phyloP scores from a whole-genome alignment of 176 grass and related monocot genomes.

The Luzula sylvatica region DNA sequence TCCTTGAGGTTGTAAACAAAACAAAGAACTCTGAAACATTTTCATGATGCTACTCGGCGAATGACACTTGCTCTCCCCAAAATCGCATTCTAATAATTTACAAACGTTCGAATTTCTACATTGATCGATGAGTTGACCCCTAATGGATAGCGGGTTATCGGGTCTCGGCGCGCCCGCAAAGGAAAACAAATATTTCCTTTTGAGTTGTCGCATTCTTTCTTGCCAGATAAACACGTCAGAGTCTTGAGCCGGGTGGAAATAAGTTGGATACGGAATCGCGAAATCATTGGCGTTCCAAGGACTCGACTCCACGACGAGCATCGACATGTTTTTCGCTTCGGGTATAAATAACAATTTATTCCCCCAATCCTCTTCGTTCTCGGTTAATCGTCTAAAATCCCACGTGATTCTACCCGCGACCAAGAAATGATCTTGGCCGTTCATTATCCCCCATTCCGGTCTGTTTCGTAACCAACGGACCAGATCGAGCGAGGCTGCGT shows the following conservation, averaged over 20 bases:
- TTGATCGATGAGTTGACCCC: slow-evolving; percentile 74
- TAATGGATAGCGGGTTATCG: slow-evolving; percentile 72
- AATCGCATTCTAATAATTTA: slow-evolving; percentile 82
- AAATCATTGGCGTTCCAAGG: slow-evolving; percentile 96
- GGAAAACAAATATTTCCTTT: slow-evolving; percentile 74
- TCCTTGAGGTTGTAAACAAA: slow-evolving; percentile 93
- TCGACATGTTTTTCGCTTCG: slow-evolving; percentile 84
- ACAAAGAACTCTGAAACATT: slow-evolving; percentile 93
- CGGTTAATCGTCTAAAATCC: slow-evolving; percentile 84
- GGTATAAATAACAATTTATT: slow-evolving; percentile 87
- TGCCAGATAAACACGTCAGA: slow-evolving; percentile 80
- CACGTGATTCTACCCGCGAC: slow-evolving; percentile 87
- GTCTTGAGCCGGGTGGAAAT: slow-evolving; percentile 88
- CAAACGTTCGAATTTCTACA: slow-evolving; percentile 64
- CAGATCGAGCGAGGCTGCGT: slow-evolving; percentile 77
- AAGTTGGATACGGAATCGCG: slow-evolving; percentile 78
- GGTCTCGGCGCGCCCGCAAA: slow-evolving; percentile 91
- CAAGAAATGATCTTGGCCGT: slow-evolving; percentile 85
- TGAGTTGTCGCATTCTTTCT: slow-evolving; percentile 81
- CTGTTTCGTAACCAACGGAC: slow-evolving; percentile 72
- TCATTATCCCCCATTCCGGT: slow-evolving; percentile 86
- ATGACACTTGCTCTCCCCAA: slow-evolving; percentile 93
- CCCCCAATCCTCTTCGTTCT: slow-evolving; percentile 69
- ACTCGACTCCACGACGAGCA: slow-evolving; percentile 93
- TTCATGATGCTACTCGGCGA: slow-evolving; percentile 86